phyloP scores from a whole-genome alignment of 129 eudicot genomes.

The Lactuca saligna region DNA sequence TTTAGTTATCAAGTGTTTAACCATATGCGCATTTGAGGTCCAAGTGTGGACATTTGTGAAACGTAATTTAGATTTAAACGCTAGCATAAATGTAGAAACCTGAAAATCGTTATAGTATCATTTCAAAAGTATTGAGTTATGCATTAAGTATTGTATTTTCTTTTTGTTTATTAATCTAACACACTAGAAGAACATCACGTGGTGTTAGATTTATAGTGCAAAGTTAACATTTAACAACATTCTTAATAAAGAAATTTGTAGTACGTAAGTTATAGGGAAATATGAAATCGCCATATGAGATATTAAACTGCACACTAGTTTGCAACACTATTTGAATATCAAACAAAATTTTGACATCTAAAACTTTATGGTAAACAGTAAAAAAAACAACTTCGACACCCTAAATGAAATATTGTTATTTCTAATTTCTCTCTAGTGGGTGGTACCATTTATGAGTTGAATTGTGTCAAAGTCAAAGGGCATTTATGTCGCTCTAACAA shows the following conservation, averaged over 20 bases:
- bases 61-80: neutral
- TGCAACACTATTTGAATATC: neutral
- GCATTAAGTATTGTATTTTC: neutral
- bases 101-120: neutral
- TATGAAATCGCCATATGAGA: neutral
- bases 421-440: neutral
- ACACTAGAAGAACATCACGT: no score
- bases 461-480: neutral
- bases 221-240: neutral
- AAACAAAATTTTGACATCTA: neutral
- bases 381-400: neutral
- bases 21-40: neutral
- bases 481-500: neutral
- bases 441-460: neutral
- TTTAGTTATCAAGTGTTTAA: neutral
- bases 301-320: neutral
- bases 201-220: neutral
- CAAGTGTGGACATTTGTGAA: neutral
- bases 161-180: neutral
- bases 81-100: neutral
- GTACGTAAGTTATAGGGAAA: neutral
- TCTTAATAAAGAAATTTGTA: neutral
- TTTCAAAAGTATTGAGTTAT: neutral
- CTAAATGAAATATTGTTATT: neutral
- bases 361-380: neutral